Evolutionary conservation across 1,284 basidiomycete species (phyloP), one percentile per base, ranked within the genome.

Genomic region (Athelia sp.): DNA sequence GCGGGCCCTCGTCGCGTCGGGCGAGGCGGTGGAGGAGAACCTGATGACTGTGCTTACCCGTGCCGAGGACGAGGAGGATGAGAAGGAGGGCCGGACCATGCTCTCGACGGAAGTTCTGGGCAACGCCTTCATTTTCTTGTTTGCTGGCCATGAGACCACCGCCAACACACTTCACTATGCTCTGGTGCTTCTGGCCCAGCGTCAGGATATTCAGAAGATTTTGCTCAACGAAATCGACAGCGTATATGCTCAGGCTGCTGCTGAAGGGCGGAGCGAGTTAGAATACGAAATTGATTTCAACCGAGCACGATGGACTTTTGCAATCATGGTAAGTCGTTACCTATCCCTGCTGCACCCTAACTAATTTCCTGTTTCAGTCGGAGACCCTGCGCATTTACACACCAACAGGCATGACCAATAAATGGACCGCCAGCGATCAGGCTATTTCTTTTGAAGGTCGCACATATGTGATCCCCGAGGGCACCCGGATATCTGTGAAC

Each of bases 131-230:
- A 57, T 57, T 34, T 35, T 57, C 44, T 18, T 54, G 29, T 54
- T 56, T 43, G 45, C 48, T 17, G 55, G 56, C 6, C 56, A 57
- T 36, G 56, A 57, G 36, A 57, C 56, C 15, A 55, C 56, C 14
- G 56, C 56, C 10, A 57, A 57, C 42, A 57, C 56, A 13, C 21
- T 52, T 13, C 56, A 57, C 36, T 57, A 57, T 26, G 54, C 56
- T 9, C 48, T 57, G 19, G 36, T 57, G 4, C 47, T 19, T 21
- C 50, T 57, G 9, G 54, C 56, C 3, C 50, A 53, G 14, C 50
- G 55, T 36, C 50, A 23, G 13, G 50, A 52, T 1, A 22, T 52
- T 14, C 56, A 57, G 46, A 35, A 46, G 19, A n/a, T 21, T 14
- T 48, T 57, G 21, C 34, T 50, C 10, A 21, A 13, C 13, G 54